A percentile compares a stretch with the other conserved stretches of the same genome.
These are phyloP conservation scores for Yamadazyma paraphyllophila DNA, from an alignment of 805 yeast species.

Conservation along the genomic window DNA sequence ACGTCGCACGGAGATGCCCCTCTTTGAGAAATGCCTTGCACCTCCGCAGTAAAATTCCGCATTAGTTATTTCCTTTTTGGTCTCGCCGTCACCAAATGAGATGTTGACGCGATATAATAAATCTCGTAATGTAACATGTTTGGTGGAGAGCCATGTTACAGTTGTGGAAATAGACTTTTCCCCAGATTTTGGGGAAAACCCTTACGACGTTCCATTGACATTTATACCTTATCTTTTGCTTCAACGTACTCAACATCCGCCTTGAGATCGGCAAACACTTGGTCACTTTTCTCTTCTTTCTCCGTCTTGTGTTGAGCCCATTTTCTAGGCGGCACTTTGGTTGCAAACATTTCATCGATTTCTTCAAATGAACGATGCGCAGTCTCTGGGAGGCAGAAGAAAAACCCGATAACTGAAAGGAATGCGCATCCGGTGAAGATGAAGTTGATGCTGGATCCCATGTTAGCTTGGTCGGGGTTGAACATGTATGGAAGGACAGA, in stretches of 20 bases:
- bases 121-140: not conserved
- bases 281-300: not conserved
- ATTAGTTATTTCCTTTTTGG: not conserved
- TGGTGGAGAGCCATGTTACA: not conserved
- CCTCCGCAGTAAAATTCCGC: slow-evolving; percentile 2
- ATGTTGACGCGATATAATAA: too few relatives aligned
- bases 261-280: not conserved
- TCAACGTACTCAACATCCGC: not conserved
- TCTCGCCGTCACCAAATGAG: not conserved
- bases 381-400: slow-evolving; percentile 13
- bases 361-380: slow-evolving; percentile 15
- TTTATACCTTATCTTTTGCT: not conserved
- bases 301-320: not conserved
- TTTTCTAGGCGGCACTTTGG: slow-evolving; percentile 34
- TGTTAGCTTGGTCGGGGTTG: slow-evolving; percentile 32
- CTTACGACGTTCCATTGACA: not conserved
- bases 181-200: slow-evolving; percentile 1
- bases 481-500: slow-evolving; percentile 20
- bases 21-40: not conserved
- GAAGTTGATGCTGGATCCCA: slow-evolving; percentile 46
- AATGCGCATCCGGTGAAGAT: slow-evolving; percentile 33
- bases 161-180: not conserved
- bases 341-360: slow-evolving; percentile 16
- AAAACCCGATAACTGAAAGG: slow-evolving; percentile 7
- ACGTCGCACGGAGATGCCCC: too few relatives aligned